These are phyloP conservation scores for Neurospora tetraspora DNA, from an alignment of 495 filamentous ascomycete genomes.

Conservation along the genomic window DNA sequence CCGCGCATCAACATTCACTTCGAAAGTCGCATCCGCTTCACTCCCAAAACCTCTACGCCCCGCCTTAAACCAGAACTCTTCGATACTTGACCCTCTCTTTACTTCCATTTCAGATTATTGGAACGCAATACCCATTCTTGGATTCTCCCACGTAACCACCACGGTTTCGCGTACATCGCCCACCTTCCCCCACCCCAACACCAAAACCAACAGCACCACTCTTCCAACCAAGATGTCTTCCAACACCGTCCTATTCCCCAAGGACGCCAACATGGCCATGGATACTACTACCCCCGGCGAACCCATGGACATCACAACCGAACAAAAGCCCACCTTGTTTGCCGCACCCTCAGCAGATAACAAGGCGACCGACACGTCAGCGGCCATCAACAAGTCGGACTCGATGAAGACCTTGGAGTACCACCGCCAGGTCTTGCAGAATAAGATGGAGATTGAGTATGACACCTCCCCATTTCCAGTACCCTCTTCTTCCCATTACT, in stretches of 20 bases:
- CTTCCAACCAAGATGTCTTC: constrained; percentile 16
- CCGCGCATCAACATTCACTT: background rate
- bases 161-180: background rate
- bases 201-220: background rate
- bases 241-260: constrained; percentile 40
- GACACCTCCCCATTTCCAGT: background rate
- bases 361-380: constrained; percentile 14
- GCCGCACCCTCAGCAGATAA: constrained; percentile 5
- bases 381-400: constrained; percentile 28
- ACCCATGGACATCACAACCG: constrained; percentile 12
- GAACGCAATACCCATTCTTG: background rate
- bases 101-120: background rate
- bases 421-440: constrained; percentile 67
- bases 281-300: constrained; percentile 4
- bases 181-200: background rate
- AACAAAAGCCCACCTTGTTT: constrained; percentile 3
- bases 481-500: background rate
- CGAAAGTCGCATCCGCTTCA: background rate
- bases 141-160: background rate
- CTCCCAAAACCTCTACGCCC: background rate
- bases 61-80: background rate
- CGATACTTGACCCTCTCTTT: background rate
- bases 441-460: constrained; percentile 60
- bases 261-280: constrained; percentile 47
- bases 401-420: constrained; percentile 60